Conservation (phyloP, 176 grass and related monocot genomes). For the Triticum monococcum region DNA sequence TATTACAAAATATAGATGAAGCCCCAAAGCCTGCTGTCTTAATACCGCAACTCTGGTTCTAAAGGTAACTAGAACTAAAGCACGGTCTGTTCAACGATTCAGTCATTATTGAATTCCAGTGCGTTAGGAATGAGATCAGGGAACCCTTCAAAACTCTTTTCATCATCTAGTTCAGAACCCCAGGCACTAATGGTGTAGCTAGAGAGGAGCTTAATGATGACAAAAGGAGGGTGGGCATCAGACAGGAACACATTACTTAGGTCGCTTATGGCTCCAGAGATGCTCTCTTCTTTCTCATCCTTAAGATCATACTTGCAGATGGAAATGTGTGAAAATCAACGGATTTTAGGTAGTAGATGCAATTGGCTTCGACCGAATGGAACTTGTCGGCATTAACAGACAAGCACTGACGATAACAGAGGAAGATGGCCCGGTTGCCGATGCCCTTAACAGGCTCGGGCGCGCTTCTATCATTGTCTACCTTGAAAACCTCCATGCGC, state of each 20-base stretch:
- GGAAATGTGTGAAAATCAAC: no score
- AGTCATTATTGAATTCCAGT: not conserved
- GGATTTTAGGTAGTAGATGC: not conserved
- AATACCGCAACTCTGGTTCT: no score
- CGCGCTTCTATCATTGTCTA: not conserved
- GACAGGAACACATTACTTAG: not conserved
- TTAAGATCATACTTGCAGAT: not conserved
- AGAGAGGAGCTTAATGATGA: not conserved
- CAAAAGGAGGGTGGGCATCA: not conserved
- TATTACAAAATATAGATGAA: no score
- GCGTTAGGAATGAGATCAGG: no score
- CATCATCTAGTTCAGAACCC: not conserved
- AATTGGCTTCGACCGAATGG: not conserved
- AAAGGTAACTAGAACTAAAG: no score
- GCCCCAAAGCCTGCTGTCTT: no score
- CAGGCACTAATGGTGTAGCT: not conserved
- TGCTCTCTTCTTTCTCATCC: not conserved
- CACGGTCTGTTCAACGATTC: no score
- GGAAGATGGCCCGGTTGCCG: constrained; percentile 1
- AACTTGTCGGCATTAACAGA: not conserved
- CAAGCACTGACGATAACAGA: not conserved
- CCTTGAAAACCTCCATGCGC: not conserved
- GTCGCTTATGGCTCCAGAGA: not conserved
- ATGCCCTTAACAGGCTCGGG: not conserved
- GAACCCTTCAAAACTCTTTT: no score